Evolutionary conservation across 73 alveolate species (phyloP), one percentile per base, ranked within the genome.

Genomic region (Paramecium bursaria): DNA sequence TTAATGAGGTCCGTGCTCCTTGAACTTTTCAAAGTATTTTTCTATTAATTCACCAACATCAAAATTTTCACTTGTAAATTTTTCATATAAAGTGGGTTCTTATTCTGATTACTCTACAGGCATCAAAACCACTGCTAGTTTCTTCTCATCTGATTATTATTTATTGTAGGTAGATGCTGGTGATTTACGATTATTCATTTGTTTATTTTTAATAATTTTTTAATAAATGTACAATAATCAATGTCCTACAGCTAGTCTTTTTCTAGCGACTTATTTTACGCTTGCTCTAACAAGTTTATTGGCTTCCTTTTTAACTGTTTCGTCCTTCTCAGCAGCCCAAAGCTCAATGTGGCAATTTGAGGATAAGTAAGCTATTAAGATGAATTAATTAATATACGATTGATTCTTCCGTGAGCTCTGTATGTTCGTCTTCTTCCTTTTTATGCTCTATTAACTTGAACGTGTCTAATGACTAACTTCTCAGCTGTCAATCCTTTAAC

Each of bases 371-470:
- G 99, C 89, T 79, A 11, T 0, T 26, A 30, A 17, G 23, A 39
- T 5, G 30, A 30, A 79, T 39, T 21, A 46, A n/a, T 35, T 39
- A 35, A 21, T 50, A 7, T 79, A 79, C 89, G 98, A 75, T 92
- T 92, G 85, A 96, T 96, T 85, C 98, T 92, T 80, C 99, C 99
- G 87, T 96, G 99, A 57, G 99, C 99, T 88, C 99, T 93, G 94
- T 93, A 96, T 54, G 99, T 96, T 90, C 98, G 91, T 91, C 99
- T 93, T 94, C 99, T 94, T 21, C 99, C 99, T 85, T 93, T 86
- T 50, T 87, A 91, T 17, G 99, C 98, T 87, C 97, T 92, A 91
- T 96, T 91, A 73, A 93, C 98, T 47, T 87, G 90, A 30, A 90
- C 97, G 88, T 94, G 97, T 85, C 92, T 73, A 86, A 96, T 88